Evolutionary conservation across 768 basidiomycete genomes (phyloP).

Genomic region (Thelephora ganbajun): DNA sequence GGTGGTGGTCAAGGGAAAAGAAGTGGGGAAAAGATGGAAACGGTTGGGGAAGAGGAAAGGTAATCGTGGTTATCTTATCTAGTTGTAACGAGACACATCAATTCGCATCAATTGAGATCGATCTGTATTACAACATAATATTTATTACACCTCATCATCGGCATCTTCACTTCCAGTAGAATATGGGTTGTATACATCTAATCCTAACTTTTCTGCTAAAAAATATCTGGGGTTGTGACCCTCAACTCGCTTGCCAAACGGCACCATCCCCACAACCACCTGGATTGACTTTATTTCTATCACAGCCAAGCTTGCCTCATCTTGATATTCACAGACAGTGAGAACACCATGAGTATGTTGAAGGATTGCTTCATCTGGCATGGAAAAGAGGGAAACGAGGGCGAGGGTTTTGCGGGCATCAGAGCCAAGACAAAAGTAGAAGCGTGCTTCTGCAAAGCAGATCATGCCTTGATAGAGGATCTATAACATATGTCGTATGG

Average conservation of each 20-base stretch:
- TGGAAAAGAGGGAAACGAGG: neutral
- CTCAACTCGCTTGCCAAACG: neutral
- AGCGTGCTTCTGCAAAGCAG: neutral
- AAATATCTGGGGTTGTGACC: neutral
- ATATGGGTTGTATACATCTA: neutral
- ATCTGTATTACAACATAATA: no score
- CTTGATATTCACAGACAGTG: neutral
- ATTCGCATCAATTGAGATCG: no score
- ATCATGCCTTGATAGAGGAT: neutral
- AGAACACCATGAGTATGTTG: neutral
- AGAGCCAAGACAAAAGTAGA: neutral
- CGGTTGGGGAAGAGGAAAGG: no score
- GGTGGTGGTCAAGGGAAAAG: no score
- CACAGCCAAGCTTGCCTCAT: neutral
- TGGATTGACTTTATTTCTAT: neutral
- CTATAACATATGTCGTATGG: neutral
- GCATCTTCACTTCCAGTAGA: no score
- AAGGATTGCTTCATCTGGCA: neutral
- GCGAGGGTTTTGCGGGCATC: neutral
- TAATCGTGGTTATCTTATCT: no score
- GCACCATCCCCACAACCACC: slow-evolving; percentile 6
- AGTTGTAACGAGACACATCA: no score
- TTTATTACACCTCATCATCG: no score
- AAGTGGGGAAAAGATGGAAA: no score
- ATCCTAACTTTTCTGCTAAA: slow-evolving; percentile 1